Percentiles rank a stretch among this genome's conserved stretches.
Conservation (phyloP, 2,329 filamentous ascomycete species). For the Didymella glomerata region DNA sequence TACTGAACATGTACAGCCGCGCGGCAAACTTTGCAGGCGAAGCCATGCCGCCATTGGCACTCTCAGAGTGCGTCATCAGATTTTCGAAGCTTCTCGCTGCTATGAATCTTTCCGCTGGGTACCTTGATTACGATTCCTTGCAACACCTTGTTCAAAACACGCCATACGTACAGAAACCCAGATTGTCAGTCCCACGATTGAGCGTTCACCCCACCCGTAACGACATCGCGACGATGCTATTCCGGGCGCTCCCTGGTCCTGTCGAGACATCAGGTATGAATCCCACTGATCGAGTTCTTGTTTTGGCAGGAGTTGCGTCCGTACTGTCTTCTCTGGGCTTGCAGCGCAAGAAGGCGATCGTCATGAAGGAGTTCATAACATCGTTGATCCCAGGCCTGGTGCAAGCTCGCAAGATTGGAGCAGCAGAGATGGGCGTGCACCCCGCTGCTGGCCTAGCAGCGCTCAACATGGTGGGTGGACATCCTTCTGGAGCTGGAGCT, state of each 20-base stretch:
- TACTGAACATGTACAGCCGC: slow-evolving; percentile 75
- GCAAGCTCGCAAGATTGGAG: slow-evolving; percentile 89
- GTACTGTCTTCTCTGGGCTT: slow-evolving; percentile 82
- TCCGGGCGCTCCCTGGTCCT: slow-evolving; percentile 60
- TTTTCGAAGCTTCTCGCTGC: slow-evolving; percentile 75
- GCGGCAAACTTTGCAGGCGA: slow-evolving; percentile 70
- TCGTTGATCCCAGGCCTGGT: slow-evolving; percentile 85
- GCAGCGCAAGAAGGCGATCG: slow-evolving; percentile 88
- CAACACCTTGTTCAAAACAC: slow-evolving; percentile 52
- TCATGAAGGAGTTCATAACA: slow-evolving; percentile 84
- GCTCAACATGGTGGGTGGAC: slow-evolving; percentile 60
- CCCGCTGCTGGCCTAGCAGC: slow-evolving; percentile 86
- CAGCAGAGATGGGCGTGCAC: slow-evolving; percentile 95
- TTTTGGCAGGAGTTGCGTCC: slow-evolving; percentile 86
- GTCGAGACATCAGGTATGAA: slow-evolving; percentile 68
- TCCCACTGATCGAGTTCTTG: slow-evolving; percentile 76
- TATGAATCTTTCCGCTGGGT: slow-evolving; percentile 71
- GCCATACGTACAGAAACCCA: slow-evolving; percentile 55
- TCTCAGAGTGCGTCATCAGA: slow-evolving; percentile 77
- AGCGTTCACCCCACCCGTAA: slow-evolving; percentile 49
- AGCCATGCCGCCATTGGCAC: slow-evolving; percentile 73
- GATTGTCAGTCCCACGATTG: slow-evolving; percentile 45
- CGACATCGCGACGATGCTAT: slow-evolving; percentile 49
- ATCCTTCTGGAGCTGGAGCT: slow-evolving; percentile 80
- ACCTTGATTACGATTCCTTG: slow-evolving; percentile 67